These are phyloP conservation scores for Arabis alpina DNA, from an alignment of 345 rosid species.

Conservation along the genomic window DNA sequence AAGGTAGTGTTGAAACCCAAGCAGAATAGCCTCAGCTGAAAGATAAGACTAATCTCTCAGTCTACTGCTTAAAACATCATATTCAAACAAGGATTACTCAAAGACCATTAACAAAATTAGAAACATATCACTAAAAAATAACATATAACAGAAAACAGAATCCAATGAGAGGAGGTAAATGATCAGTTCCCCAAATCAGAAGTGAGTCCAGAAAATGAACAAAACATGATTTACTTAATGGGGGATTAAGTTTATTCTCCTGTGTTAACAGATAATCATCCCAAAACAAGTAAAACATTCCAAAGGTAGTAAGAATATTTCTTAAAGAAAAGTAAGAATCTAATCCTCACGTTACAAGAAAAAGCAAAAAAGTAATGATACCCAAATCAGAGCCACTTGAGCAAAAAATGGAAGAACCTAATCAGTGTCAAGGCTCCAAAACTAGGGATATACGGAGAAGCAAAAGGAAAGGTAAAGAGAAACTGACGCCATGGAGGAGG, in stretches of 20 bases:
- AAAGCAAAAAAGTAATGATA: conserved; percentile 34
- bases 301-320: conserved; percentile 17
- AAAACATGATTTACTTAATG: conserved; percentile 25
- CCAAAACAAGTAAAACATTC: conserved; percentile 29
- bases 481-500: conserved; percentile 99
- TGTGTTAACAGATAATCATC: conserved; percentile 35
- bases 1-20: conserved; percentile 94
- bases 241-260: conserved; percentile 17
- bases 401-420: conserved; percentile 14
- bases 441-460: conserved; percentile 43
- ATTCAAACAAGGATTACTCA: conserved; percentile 20
- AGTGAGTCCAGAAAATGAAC: too few relatives aligned
- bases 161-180: too few relatives aligned
- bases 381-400: conserved; percentile 32
- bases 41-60: conserved; percentile 23
- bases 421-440: conserved; percentile 32
- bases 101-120: background rate
- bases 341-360: conserved; percentile 31
- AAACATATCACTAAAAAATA: background rate
- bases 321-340: conserved; percentile 36
- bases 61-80: conserved; percentile 1
- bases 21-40: conserved; percentile 91
- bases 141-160: too few relatives aligned
- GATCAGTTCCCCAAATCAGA: too few relatives aligned
- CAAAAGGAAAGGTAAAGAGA: conserved; percentile 41